Conservation (phyloP, 768 basidiomycete species). For the Lactifluus hygrophoroides region DNA sequence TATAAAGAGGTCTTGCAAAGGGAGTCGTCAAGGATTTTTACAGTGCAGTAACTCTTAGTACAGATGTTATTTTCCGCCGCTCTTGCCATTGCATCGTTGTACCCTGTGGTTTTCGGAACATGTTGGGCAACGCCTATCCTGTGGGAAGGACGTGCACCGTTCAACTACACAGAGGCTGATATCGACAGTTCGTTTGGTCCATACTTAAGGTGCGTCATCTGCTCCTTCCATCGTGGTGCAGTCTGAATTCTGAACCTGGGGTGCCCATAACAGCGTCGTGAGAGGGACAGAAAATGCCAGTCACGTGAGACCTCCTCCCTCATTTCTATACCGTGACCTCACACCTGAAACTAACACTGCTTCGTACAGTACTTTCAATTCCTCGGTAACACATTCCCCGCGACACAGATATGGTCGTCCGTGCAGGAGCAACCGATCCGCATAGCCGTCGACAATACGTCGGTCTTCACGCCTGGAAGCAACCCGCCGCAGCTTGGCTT, state of each 20-base stretch:
- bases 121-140: conserved; percentile 30
- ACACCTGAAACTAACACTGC: background rate
- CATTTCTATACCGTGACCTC: too few relatives aligned
- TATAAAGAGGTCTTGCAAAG: too few relatives aligned
- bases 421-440: conserved; percentile 43
- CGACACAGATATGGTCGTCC: conserved; percentile 43
- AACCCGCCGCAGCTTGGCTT: conserved; percentile 45
- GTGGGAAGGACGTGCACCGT: conserved; percentile 47
- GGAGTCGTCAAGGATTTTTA: too few relatives aligned
- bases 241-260: background rate
- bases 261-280: conserved; percentile 38
- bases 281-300: conserved; percentile 46
- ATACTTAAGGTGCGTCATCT: conserved; percentile 42
- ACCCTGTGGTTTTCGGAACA: conserved; percentile 4
- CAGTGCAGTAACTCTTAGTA: too few relatives aligned
- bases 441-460: conserved; percentile 48
- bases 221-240: too few relatives aligned
- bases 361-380: conserved; percentile 36
- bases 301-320: conserved; percentile 40
- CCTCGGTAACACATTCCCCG: conserved; percentile 30
- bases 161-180: conserved; percentile 34
- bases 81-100: background rate
- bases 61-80: background rate
- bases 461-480: conserved; percentile 47
- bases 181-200: conserved; percentile 42